A percentile compares a stretch with the other conserved stretches of the same genome.
Evolutionary conservation across 129 eudicot genomes (phyloP).

Genomic region (Heracleum sosnowskyi): DNA sequence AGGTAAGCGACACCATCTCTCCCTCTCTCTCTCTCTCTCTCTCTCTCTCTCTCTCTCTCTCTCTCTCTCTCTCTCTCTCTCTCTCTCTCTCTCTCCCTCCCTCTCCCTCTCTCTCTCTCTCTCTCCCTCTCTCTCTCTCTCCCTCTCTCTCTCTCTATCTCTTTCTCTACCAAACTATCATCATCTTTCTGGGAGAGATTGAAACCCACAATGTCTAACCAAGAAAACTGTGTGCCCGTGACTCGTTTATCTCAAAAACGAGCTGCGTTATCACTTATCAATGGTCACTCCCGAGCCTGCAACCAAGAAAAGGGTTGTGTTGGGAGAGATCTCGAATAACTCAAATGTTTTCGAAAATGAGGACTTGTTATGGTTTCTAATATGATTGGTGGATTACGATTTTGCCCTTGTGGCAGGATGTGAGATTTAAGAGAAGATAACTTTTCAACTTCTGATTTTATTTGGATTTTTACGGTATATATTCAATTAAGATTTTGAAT

Average conservation of each 20-base stretch:
- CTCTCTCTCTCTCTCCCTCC: too few relatives aligned
- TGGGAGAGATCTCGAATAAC: slow-evolving; percentile 53
- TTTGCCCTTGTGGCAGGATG: too few relatives aligned
- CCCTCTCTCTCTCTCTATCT: not conserved
- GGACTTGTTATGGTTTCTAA: not conserved
- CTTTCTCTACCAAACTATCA: not conserved
- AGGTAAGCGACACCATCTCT: slow-evolving; percentile 41
- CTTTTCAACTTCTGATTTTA: too few relatives aligned
- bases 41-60: too few relatives aligned
- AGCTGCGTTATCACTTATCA: slow-evolving; percentile 41
- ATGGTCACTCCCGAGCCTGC: slow-evolving; percentile 23
- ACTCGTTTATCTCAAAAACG: slow-evolving; percentile 63
- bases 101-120: too few relatives aligned
- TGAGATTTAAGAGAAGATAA: too few relatives aligned
- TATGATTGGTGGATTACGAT: too few relatives aligned
- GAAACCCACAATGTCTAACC: slow-evolving; percentile 38
- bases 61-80: too few relatives aligned
- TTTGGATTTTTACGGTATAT: too few relatives aligned
- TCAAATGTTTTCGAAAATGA: not conserved
- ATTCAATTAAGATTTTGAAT: too few relatives aligned
- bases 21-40: too few relatives aligned
- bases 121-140: too few relatives aligned
- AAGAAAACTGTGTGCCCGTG: slow-evolving; percentile 51
- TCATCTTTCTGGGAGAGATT: not conserved
- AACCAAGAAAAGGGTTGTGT: slow-evolving; percentile 58